Percentiles rank a stretch among this genome's conserved stretches.
These are phyloP conservation scores for Trematosphaeria pertusa DNA, from an alignment of 2,329 filamentous ascomycete genomes.

Conservation along the genomic window DNA sequence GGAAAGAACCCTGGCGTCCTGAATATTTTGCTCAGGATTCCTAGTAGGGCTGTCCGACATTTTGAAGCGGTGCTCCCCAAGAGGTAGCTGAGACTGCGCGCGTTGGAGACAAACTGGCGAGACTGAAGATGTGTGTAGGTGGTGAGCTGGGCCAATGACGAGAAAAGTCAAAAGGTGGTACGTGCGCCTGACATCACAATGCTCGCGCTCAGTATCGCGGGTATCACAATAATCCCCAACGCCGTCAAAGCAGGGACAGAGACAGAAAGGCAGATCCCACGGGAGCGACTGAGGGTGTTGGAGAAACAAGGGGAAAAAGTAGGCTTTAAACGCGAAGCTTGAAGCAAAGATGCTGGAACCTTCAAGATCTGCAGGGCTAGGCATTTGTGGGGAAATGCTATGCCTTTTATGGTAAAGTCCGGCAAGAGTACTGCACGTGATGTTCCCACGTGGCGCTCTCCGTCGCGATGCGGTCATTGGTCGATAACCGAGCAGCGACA, in stretches of 20 bases:
- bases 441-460: slow-evolving; percentile 4
- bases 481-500: slow-evolving; percentile 1
- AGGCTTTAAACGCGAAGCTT: too few relatives aligned
- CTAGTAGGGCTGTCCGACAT: slow-evolving; percentile 41
- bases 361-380: slow-evolving; percentile 17
- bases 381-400: slow-evolving; percentile 16
- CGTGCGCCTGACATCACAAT: slow-evolving; percentile 38
- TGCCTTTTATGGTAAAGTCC: slow-evolving; percentile 1
- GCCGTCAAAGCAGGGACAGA: neutral
- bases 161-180: slow-evolving; percentile 35
- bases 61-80: neutral
- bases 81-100: neutral
- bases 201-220: too few relatives aligned
- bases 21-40: slow-evolving; percentile 33
- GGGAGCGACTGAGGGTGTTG: too few relatives aligned
- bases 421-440: slow-evolving; percentile 9
- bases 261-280: neutral
- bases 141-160: slow-evolving; percentile 32
- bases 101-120: too few relatives aligned
- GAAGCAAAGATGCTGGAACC: slow-evolving; percentile 10
- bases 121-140: too few relatives aligned
- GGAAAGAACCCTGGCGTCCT: slow-evolving; percentile 48
- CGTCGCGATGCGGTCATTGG: slow-evolving; percentile 6
- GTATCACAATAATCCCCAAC: neutral
- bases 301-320: too few relatives aligned